Evolutionary conservation across 371 early-diverging fungal genomes (phyloP), one percentile per base, ranked within the genome.

Genomic region (Circinella umbellata): DNA sequence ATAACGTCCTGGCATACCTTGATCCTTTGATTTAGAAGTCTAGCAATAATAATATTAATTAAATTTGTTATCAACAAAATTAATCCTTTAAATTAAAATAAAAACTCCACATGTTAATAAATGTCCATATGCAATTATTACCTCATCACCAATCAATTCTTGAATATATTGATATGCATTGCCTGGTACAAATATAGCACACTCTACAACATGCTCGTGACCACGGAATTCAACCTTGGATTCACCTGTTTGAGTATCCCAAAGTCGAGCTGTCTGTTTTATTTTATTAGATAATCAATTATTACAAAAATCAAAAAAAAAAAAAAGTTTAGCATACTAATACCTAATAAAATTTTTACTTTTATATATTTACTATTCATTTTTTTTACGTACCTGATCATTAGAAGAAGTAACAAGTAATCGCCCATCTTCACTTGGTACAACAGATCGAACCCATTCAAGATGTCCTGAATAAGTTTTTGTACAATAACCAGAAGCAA

Each of bases 191-290:
- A 96, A 96, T 7, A 86, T 89, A 0, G 93, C 92, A 62, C 91
- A 92, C 74, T 98, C 98, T 17, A 98, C 92, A n/a, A 97, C 97
- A 74, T 98, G 95, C 15, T 94, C 95, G 76, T 97, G 98, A 15
- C 95, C 97, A 61, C 93, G 86, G 71, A 96, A 78, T 61, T 94
- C 94, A 69, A 78, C 79, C 72, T 90, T 91, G 67, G 88, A 87
- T 62, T 93, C 93, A 47, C 95, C 94, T n/a, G 91, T 81, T 10
- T 79, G 62, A 1, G 85, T 71, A 70, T 95, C 94, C 95, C 94
- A 95, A 11, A 96, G 70, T n/a, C 92, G 86, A 9, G 95, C 85
- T 20, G 92, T 92, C 93, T 94, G 74, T 37, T 34, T 37, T 10
- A 49, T 17, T 54, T 27, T 1, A 27, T 27, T 27, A 27, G 27